Percentiles rank a stretch among this genome's conserved stretches.
phyloP scores from a whole-genome alignment of 345 rosid genomes.

The Citrus maxima region DNA sequence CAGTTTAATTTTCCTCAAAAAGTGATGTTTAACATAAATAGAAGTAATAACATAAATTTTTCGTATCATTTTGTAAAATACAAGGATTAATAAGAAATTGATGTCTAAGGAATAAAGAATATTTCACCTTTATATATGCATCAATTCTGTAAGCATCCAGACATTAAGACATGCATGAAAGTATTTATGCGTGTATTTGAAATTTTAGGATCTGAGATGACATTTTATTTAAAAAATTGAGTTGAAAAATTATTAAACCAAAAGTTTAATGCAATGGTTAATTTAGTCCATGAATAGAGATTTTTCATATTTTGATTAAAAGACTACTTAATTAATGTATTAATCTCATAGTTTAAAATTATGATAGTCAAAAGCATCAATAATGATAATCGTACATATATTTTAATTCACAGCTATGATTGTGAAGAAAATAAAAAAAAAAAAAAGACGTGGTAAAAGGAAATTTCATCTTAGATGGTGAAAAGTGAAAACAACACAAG shows the following conservation, averaged over 20 bases:
- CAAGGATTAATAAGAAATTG: no score
- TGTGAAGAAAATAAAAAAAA: neutral
- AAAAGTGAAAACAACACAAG: constrained; percentile 2
- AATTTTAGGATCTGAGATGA: neutral
- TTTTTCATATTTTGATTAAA: neutral
- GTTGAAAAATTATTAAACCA: no score
- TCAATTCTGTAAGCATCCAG: neutral
- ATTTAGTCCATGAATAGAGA: neutral
- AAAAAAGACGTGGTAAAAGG: neutral
- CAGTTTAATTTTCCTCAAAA: neutral
- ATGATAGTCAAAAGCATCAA: neutral
- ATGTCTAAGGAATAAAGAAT: no score
- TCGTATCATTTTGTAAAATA: neutral
- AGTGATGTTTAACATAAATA: neutral
- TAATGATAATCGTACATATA: neutral
- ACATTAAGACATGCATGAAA: neutral
- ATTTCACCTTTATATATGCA: no score
- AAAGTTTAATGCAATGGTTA: no score
- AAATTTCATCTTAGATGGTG: constrained; percentile 9
- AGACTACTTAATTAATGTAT: neutral
- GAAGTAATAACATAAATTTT: neutral
- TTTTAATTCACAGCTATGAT: neutral
- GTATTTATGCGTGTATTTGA: neutral
- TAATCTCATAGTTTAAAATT: neutral
- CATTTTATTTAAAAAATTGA: no score